A percentile compares a stretch with the other conserved stretches of the same genome.
Evolutionary conservation across 495 filamentous ascomycete species (phyloP).

Genomic region (Endocarpon pusillum): DNA sequence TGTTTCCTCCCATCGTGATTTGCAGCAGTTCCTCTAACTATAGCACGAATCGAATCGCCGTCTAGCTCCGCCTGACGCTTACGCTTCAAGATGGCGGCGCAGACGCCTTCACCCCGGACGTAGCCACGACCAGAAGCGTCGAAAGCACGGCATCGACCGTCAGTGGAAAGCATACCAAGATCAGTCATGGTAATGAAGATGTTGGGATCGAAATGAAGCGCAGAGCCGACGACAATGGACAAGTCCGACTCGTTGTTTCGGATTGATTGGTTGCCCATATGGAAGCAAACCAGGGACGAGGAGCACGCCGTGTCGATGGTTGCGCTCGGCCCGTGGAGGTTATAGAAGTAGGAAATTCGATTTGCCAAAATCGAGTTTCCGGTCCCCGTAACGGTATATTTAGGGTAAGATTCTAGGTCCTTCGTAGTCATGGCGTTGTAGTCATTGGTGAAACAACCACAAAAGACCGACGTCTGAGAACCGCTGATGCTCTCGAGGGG

Average conservation of each 20-base stretch:
- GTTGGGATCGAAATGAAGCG: constrained; percentile 26
- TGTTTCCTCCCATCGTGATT: constrained; percentile 12
- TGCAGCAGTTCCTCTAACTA: constrained; percentile 17
- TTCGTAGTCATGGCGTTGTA: constrained; percentile 22
- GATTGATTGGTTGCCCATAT: constrained; percentile 14
- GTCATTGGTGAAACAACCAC: constrained; percentile 26
- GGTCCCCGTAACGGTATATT: constrained; percentile 31
- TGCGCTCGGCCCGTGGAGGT: constrained; percentile 16
- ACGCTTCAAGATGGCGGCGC: constrained; percentile 19
- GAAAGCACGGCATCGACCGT: constrained; percentile 3
- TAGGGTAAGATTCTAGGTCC: constrained; percentile 23
- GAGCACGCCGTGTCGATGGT: constrained; percentile 25
- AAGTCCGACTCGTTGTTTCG: constrained; percentile 10
- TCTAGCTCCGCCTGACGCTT: constrained; percentile 17
- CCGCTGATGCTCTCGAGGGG: constrained; percentile 1
- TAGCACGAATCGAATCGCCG: constrained; percentile 20
- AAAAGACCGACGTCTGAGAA: constrained; percentile 21
- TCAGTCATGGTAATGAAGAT: constrained; percentile 15
- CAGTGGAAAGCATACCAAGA: constrained; percentile 13
- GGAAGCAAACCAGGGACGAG: constrained; percentile 14
- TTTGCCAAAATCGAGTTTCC: constrained; percentile 20
- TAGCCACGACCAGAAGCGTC: constrained; percentile 28
- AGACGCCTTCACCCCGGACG: constrained; percentile 37
- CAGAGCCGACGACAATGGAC: constrained; percentile 34
- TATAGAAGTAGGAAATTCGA: constrained; percentile 22